A percentile compares a stretch with the other conserved stretches of the same genome.
Conservation (phyloP, 2,329 filamentous ascomycete genomes). For the Calonectria crousiana region DNA sequence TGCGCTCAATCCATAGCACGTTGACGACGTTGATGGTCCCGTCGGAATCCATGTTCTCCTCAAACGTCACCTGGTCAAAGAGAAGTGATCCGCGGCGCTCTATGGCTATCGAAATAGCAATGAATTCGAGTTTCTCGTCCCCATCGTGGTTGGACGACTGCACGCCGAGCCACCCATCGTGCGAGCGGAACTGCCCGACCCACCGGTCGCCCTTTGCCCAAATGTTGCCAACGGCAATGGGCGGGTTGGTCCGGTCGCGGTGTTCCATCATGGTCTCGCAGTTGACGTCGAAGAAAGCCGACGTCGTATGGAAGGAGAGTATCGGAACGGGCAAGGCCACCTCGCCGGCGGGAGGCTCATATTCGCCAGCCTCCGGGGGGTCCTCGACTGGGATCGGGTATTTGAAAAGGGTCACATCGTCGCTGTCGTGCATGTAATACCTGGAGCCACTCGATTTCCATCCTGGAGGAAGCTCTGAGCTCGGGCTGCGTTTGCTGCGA, state of each 20-base stretch:
- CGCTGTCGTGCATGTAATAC: conserved; percentile 56
- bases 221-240: conserved; percentile 58
- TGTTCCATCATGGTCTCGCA: conserved; percentile 52
- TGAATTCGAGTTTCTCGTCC: conserved; percentile 58
- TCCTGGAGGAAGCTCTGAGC: conserved; percentile 51
- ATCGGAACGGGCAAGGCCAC: conserved; percentile 52
- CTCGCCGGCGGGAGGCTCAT: conserved; percentile 47
- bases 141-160: conserved; percentile 61
- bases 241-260: conserved; percentile 52
- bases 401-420: conserved; percentile 53
- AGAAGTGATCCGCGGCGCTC: conserved; percentile 57
- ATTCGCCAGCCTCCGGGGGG: conserved; percentile 43
- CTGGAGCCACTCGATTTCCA: conserved; percentile 52
- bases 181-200: conserved; percentile 58
- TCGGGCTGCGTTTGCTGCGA: conserved; percentile 48
- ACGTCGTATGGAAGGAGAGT: conserved; percentile 55
- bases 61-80: conserved; percentile 54
- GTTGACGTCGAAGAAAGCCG: conserved; percentile 56
- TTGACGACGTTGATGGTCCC: conserved; percentile 60
- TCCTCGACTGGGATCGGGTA: conserved; percentile 58
- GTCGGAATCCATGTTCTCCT: conserved; percentile 56
- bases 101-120: conserved; percentile 55
- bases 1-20: conserved; percentile 60
- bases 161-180: conserved; percentile 59
- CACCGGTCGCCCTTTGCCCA: conserved; percentile 51